These are phyloP conservation scores for Colletotrichum tabaci DNA, from an alignment of 2,329 filamentous ascomycete genomes.

Conservation along the genomic window DNA sequence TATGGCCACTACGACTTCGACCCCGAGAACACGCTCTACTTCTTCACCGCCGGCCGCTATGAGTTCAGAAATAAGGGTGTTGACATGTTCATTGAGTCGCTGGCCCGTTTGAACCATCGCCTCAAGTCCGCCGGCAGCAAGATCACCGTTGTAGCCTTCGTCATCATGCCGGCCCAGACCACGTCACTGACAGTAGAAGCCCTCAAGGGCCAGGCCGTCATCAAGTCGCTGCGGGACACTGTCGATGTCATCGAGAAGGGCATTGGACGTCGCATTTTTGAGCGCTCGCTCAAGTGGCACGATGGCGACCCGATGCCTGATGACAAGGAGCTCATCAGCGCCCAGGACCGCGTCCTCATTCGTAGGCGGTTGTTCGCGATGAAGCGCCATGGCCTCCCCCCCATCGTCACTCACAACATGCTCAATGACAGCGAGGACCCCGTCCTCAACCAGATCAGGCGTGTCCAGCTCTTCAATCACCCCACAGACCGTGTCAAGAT, in stretches of 20 bases:
- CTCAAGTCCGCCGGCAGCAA: slow-evolving; percentile 89
- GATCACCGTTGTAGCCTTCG: slow-evolving; percentile 95
- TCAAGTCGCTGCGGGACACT: slow-evolving; percentile 95
- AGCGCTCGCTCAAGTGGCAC: slow-evolving; percentile 94
- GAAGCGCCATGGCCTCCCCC: slow-evolving; percentile 91
- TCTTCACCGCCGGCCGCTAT: slow-evolving; percentile 97
- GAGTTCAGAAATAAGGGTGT: slow-evolving; percentile 99
- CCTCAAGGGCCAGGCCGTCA: slow-evolving; percentile 95
- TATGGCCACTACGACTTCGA: slow-evolving; percentile 99
- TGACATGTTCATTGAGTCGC: slow-evolving; percentile 98
- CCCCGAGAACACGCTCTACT: slow-evolving; percentile 95
- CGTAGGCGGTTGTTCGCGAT: slow-evolving; percentile 94
- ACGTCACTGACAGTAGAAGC: slow-evolving; percentile 95
- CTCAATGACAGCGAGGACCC: slow-evolving; percentile 93
- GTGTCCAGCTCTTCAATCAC: slow-evolving; percentile 98
- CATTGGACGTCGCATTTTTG: slow-evolving; percentile 94
- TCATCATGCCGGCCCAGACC: slow-evolving; percentile 99
- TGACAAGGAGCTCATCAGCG: slow-evolving; percentile 95
- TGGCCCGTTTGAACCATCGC: slow-evolving; percentile 93
- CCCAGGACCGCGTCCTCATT: slow-evolving; percentile 92
- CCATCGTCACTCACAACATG: slow-evolving; percentile 99
- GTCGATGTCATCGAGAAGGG: slow-evolving; percentile 93
- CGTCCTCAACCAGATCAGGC: slow-evolving; percentile 93
- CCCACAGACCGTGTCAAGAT: slow-evolving; percentile 96
- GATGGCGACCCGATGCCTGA: slow-evolving; percentile 95